Evolutionary conservation across 1,284 basidiomycete genomes (phyloP).

Genomic region (Boletus mariae): DNA sequence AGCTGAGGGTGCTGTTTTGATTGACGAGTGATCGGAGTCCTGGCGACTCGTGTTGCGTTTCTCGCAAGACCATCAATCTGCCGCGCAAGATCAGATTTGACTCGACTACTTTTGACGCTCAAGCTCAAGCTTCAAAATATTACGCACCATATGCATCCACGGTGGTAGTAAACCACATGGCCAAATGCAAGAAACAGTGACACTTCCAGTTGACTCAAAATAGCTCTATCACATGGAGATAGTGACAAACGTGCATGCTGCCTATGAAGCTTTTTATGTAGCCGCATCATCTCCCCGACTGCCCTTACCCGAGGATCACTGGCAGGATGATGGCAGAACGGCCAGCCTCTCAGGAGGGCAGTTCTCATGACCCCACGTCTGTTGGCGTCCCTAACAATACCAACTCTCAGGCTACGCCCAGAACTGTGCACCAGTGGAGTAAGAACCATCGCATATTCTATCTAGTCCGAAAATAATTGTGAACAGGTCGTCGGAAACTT

Average conservation of each 20-base stretch:
- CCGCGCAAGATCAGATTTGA: too few relatives aligned
- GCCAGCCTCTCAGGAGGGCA: slow-evolving; percentile 6
- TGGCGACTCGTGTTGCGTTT: too few relatives aligned
- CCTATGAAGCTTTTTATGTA: slow-evolving; percentile 4
- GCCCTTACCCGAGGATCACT: neutral
- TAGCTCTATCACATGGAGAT: neutral
- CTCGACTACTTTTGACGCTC: too few relatives aligned
- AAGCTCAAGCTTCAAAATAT: too few relatives aligned
- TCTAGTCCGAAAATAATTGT: neutral
- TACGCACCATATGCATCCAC: too few relatives aligned
- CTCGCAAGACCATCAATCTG: too few relatives aligned
- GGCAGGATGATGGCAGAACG: slow-evolving; percentile 22
- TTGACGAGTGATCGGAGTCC: too few relatives aligned
- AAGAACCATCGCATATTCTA: slow-evolving; percentile 1
- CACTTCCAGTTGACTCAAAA: too few relatives aligned
- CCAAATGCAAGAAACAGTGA: too few relatives aligned
- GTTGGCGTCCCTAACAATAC: slow-evolving; percentile 1
- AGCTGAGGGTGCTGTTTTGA: too few relatives aligned
- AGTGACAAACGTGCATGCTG: slow-evolving; percentile 19
- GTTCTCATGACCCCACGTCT: slow-evolving; percentile 6
- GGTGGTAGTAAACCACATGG: too few relatives aligned
- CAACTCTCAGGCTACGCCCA: neutral
- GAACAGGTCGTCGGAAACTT: slow-evolving; percentile 21
- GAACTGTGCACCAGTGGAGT: slow-evolving; percentile 10
- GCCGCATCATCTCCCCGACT: neutral